phyloP scores from a whole-genome alignment of 441 rosid genomes.

The Syzygium malaccense region DNA sequence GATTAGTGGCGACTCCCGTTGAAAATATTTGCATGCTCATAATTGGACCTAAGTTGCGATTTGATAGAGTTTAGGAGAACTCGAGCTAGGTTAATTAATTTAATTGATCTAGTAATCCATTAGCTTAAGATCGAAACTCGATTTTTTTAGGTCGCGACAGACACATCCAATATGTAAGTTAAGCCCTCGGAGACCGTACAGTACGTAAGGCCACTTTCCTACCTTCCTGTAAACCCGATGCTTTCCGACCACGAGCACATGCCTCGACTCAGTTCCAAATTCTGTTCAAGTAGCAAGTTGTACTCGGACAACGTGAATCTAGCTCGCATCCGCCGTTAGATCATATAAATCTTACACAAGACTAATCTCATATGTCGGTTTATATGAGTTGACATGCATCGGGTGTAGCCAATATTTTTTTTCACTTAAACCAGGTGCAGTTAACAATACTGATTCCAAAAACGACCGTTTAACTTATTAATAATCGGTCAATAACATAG shows the following conservation, averaged over 20 bases:
- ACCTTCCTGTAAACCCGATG: not conserved
- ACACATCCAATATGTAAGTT: not conserved
- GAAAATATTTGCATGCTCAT: too few relatives aligned
- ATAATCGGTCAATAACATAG: not conserved
- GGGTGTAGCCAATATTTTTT: not conserved
- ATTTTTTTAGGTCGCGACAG: too few relatives aligned
- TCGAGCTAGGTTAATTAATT: too few relatives aligned
- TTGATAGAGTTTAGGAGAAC: too few relatives aligned
- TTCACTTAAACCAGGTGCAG: not conserved
- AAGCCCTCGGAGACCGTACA: not conserved
- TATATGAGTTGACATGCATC: not conserved
- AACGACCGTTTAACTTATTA: not conserved
- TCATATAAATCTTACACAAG: rapidly evolving
- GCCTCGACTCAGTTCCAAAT: not conserved
- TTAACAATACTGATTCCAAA: too few relatives aligned
- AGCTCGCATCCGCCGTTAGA: not conserved
- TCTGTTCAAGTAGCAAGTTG: too few relatives aligned
- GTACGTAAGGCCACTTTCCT: not conserved
- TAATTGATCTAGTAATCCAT: too few relatives aligned
- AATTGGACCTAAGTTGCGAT: too few relatives aligned
- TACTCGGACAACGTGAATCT: not conserved
- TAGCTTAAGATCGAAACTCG: too few relatives aligned
- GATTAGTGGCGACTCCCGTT: too few relatives aligned
- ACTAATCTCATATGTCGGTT: not conserved
- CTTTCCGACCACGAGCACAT: not conserved